Percentiles rank a stretch among this genome's conserved stretches.
These are phyloP conservation scores for Tricholoma bakamatsutake DNA, from an alignment of 768 basidiomycete genomes.

Conservation along the genomic window DNA sequence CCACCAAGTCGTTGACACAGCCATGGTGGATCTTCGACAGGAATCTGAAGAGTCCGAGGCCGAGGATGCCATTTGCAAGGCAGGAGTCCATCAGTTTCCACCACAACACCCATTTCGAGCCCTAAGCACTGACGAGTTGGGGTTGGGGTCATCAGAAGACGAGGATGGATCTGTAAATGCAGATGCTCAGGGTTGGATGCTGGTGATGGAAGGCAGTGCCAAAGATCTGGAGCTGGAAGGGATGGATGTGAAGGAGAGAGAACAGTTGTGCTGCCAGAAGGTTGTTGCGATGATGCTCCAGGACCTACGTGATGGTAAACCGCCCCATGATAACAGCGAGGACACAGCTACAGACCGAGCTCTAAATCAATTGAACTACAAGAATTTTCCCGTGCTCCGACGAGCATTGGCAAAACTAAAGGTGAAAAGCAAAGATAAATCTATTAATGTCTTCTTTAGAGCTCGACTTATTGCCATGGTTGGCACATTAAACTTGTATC, in stretches of 20 bases:
- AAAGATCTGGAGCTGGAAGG: no score
- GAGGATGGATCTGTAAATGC: background rate
- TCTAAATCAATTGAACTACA: background rate
- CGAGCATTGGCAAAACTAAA: no score
- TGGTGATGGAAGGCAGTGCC: no score
- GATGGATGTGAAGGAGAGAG: background rate
- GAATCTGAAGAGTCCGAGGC: background rate
- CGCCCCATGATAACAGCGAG: background rate
- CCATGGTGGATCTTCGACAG: background rate
- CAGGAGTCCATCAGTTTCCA: no score
- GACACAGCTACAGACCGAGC: no score
- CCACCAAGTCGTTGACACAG: no score
- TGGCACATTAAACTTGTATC: slow-evolving; percentile 24
- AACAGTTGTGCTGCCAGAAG: background rate
- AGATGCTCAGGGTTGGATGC: background rate
- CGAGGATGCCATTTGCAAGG: no score
- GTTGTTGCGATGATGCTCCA: background rate
- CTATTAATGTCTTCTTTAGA: slow-evolving; percentile 23
- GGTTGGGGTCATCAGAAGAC: background rate
- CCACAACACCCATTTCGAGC: no score
- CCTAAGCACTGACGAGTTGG: no score
- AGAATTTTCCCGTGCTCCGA: no score
- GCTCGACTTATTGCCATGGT: slow-evolving; percentile 25
- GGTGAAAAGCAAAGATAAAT: slow-evolving; percentile 20
- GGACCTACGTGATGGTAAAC: background rate